Conservation (phyloP, 306 rosid genomes). For the Fragaria ananassa region DNA sequence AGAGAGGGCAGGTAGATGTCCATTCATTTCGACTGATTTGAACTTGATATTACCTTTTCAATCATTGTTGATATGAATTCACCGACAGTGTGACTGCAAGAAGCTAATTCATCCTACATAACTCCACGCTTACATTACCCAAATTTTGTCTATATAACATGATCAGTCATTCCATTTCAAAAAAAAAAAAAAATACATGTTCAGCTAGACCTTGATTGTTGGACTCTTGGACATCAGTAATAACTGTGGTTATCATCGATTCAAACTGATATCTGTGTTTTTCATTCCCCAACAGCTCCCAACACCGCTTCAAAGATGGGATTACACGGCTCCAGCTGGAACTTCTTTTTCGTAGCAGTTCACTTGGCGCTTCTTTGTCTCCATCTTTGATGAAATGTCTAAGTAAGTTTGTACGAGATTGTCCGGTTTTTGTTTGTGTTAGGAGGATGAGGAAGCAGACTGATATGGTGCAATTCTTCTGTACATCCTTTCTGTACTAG, state of each 20-base stretch:
- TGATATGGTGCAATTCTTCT: neutral
- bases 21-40: neutral
- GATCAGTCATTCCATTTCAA: too few species aligned
- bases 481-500: neutral
- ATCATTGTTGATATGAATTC: neutral
- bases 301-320: constrained; percentile 29
- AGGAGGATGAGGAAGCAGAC: constrained; percentile 1
- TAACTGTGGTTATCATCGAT: neutral
- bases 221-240: neutral
- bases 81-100: neutral
- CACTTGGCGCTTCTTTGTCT: constrained; percentile 33
- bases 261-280: constrained; percentile 5
- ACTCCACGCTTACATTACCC: neutral
- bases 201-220: neutral
- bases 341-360: constrained; percentile 34
- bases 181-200: too few species aligned
- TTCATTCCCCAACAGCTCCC: constrained; percentile 37
- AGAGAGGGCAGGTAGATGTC: neutral
- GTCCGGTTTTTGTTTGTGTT: neutral
- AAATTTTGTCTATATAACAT: neutral
- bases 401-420: constrained; percentile 4
- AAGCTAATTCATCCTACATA: neutral
- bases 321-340: constrained; percentile 40
- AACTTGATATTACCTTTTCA: neutral
- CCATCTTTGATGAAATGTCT: constrained; percentile 23